These are phyloP conservation scores for Endoconidiophora laricicola DNA, from an alignment of 2,329 filamentous ascomycete species.

Conservation along the genomic window DNA sequence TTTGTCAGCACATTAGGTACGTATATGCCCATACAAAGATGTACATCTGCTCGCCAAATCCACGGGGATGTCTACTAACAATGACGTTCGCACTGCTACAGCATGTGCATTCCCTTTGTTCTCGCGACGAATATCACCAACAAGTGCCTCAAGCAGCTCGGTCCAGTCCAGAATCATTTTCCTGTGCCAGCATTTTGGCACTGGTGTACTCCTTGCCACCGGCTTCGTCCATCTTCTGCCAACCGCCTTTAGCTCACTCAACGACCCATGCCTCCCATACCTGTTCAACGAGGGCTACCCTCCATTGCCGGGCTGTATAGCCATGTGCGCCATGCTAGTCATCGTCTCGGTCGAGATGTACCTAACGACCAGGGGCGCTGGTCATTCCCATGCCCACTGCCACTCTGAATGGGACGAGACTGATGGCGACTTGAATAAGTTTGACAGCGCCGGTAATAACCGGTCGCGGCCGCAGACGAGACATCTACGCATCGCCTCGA, in stretches of 20 bases:
- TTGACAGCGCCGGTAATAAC: not conserved
- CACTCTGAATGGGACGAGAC: constrained; percentile 32
- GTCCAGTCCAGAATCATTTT: constrained; percentile 43
- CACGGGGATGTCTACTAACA: not conserved
- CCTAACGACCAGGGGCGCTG: constrained; percentile 54
- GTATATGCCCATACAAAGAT: constrained; percentile 12
- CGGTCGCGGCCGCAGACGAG: constrained; percentile 15
- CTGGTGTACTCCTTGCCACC: constrained; percentile 71
- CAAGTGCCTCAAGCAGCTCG: constrained; percentile 1
- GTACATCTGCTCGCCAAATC: not conserved
- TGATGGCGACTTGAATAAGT: constrained; percentile 17
- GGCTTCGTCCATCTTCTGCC: constrained; percentile 66
- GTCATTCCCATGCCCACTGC: constrained; percentile 42
- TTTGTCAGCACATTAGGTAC: constrained; percentile 40
- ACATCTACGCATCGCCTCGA: constrained; percentile 31
- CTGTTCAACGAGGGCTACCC: constrained; percentile 69
- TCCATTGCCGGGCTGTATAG: constrained; percentile 64
- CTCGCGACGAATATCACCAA: constrained; percentile 32
- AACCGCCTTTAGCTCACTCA: constrained; percentile 49
- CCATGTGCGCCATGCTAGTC: constrained; percentile 65
- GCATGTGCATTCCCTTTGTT: constrained; percentile 52
- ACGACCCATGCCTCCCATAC: constrained; percentile 54
- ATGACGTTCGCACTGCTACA: constrained; percentile 15
- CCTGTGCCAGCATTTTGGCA: constrained; percentile 59
- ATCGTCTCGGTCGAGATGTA: constrained; percentile 82